Evolutionary conservation across 177 flowering plant species (phyloP), one percentile per base, ranked within the genome.

Genomic region (Vitis hybrid): DNA sequence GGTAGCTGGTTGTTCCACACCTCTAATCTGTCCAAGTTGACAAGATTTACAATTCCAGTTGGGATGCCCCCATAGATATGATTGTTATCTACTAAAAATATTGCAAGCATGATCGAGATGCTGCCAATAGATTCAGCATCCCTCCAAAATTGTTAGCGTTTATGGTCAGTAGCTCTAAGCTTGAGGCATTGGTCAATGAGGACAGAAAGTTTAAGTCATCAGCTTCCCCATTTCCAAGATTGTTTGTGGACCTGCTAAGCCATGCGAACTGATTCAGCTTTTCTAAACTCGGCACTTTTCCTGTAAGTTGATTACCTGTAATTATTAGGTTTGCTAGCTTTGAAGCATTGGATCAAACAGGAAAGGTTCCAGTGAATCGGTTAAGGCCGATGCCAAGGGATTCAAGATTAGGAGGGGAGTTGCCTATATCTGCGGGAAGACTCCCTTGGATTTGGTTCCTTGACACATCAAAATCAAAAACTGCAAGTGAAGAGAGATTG

Each of bases 401-500:
- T 11, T 2, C n/a, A 12, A 72, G 70, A 14, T 60, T 66, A 1
- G 70, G 70, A 21, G 66, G 65, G 49, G 62, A 30, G 60, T 15
- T 23, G 21, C 60, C 75, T 11, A 76, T 4, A 32, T 70, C 49
- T 10, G 56, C 0, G 3, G 77, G 75, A 19, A 77, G 62, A 11
- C 13, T 56, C 21, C 80, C 82, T 14, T 50, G 17, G n/a, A 77
- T 6, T 19, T 57, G 45, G 49, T 76, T 80, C 3, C 10, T 14
- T 5, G 56, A 9, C 39, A 74, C 3, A 48, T n/a, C 18, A 26
- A 74, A 45, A 48, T n/a, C 18, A 26, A 74, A 45, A 13, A 2
- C 1, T 1, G 0, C 1, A 49, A 80, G 19, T 2, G 70, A 57
- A 3, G 82, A 76, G 4, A 76, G 39, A 34, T 76, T 80, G 55